These are phyloP conservation scores for Acmispon strigosus DNA, from an alignment of 306 rosid species.

Conservation along the genomic window DNA sequence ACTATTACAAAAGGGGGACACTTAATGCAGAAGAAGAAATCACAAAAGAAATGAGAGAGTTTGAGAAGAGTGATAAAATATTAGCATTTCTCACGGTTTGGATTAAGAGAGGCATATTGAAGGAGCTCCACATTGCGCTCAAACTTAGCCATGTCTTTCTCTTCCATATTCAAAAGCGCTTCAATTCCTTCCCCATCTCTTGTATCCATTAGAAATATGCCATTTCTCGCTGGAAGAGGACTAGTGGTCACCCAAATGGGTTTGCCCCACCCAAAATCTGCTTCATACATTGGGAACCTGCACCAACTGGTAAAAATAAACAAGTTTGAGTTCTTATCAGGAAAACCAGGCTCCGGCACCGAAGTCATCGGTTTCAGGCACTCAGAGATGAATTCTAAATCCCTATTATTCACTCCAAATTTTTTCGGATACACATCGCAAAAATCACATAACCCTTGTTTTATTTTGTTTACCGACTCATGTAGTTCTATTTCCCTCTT, in stretches of 20 bases:
- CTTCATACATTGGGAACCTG: conserved; percentile 27
- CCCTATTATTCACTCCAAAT: not conserved
- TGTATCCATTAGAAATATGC: conserved; percentile 24
- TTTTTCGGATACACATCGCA: not conserved
- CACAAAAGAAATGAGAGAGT: no score
- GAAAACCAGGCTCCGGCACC: not conserved
- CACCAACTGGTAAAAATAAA: conserved; percentile 37
- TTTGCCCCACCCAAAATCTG: conserved; percentile 49
- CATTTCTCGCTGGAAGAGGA: not conserved
- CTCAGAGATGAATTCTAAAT: not conserved
- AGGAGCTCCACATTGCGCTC: conserved; percentile 16
- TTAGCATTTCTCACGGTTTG: not conserved
- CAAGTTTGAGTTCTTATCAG: not conserved
- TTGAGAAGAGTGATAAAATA: no score
- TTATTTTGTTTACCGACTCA: conserved; percentile 18
- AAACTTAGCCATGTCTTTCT: conserved; percentile 24
- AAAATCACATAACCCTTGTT: conserved; percentile 8
- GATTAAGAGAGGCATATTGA: conserved; percentile 12
- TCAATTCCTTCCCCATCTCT: no score
- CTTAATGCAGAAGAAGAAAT: no score
- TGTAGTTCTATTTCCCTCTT: not conserved
- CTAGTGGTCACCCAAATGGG: conserved; percentile 35
- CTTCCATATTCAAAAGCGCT: conserved; percentile 30
- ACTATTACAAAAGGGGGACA: no score
- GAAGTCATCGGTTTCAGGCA: not conserved